Percentiles rank a stretch among this genome's conserved stretches.
phyloP scores from a whole-genome alignment of 352 stramenopile genomes.

The Phytopythium oedochilum region DNA sequence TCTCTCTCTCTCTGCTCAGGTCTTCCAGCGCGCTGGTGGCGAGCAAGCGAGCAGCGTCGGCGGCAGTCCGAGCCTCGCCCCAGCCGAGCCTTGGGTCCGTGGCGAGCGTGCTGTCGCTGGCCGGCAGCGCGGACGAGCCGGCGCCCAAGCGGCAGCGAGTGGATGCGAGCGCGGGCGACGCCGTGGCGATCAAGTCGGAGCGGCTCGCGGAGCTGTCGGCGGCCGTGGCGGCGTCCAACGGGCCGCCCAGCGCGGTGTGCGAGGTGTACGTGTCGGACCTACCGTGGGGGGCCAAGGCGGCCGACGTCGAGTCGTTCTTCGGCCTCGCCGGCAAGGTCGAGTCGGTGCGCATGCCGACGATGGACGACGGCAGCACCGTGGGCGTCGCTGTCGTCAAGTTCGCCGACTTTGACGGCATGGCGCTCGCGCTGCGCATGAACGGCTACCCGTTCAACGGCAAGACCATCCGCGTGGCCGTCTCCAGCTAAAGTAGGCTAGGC shows the following conservation, averaged over 20 bases:
- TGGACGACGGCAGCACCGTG: slow-evolving; percentile 65
- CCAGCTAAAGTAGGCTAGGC: slow-evolving; percentile 7
- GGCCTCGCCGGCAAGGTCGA: slow-evolving; percentile 39
- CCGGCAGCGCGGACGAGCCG: slow-evolving; percentile 12
- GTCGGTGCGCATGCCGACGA: slow-evolving; percentile 65
- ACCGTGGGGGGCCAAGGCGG: slow-evolving; percentile 43
- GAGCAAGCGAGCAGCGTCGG: slow-evolving; percentile 26
- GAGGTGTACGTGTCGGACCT: slow-evolving; percentile 69
- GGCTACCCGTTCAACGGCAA: slow-evolving; percentile 68
- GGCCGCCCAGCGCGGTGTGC: slow-evolving; percentile 10
- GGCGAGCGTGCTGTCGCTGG: slow-evolving; percentile 8
- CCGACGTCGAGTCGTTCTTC: slow-evolving; percentile 62
- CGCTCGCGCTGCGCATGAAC: slow-evolving; percentile 54
- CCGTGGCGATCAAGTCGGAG: slow-evolving; percentile 49
- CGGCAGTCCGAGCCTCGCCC: background rate
- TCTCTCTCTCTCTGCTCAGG: slow-evolving; percentile 7
- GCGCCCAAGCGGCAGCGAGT: slow-evolving; percentile 28
- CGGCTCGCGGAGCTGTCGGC: slow-evolving; percentile 18
- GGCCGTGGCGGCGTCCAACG: slow-evolving; percentile 7
- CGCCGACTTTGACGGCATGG: slow-evolving; percentile 38
- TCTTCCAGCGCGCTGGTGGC: slow-evolving; percentile 31
- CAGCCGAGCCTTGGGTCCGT: background rate
- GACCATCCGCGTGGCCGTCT: slow-evolving; percentile 48
- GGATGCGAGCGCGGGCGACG: slow-evolving; percentile 9
- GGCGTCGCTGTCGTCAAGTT: slow-evolving; percentile 64